phyloP scores from a whole-genome alignment of 2,329 filamentous ascomycete genomes.

The Botryotinia globosa region DNA sequence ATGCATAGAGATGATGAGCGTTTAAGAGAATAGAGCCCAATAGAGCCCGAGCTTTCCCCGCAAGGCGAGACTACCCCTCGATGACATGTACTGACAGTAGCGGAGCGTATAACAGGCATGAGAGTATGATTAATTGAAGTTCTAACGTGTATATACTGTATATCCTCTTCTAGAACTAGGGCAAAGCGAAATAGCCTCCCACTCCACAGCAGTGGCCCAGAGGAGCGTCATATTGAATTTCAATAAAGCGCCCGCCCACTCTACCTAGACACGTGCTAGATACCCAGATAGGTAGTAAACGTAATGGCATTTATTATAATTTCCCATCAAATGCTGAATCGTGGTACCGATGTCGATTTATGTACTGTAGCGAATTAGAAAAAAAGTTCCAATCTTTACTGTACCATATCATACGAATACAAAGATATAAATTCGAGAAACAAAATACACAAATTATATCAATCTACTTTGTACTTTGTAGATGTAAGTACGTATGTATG shows the following conservation, averaged over 20 bases:
- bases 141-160: neutral
- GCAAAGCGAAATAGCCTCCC: neutral
- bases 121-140: neutral
- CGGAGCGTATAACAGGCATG: neutral
- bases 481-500: too few relatives aligned
- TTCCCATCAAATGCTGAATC: neutral
- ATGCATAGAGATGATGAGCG: neutral
- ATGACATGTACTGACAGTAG: neutral
- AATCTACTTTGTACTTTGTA: neutral
- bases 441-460: neutral
- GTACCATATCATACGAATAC: neutral
- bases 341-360: neutral
- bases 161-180: neutral
- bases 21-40: neutral
- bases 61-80: slow-evolving; percentile 5
- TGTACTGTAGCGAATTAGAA: neutral
- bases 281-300: neutral
- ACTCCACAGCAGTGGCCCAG: neutral
- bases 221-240: neutral
- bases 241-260: neutral
- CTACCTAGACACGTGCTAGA: neutral
- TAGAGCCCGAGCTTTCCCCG: neutral
- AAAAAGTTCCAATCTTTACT: neutral
- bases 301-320: slow-evolving; percentile 1
- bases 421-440: neutral